Conservation (phyloP, 768 basidiomycete genomes). For the Auriculariales sp. region DNA sequence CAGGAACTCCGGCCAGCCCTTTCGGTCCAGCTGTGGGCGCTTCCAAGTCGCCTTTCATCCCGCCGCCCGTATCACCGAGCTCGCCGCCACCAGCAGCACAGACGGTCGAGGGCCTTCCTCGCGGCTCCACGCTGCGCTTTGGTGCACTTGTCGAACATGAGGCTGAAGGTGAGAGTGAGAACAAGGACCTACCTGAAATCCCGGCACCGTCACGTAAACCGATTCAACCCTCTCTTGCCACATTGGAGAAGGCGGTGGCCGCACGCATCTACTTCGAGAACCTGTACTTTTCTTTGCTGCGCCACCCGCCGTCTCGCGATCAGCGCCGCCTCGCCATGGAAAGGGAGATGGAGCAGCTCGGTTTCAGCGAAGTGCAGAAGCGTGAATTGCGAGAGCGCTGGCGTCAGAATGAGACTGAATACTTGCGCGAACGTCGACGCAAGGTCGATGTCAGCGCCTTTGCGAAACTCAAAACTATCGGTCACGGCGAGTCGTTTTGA, state of each 20-base stretch:
- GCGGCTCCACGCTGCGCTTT: neutral
- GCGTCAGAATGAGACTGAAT: conserved; percentile 79
- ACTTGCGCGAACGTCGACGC: conserved; percentile 69
- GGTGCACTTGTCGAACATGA: conserved; percentile 43
- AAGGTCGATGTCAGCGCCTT: conserved; percentile 80
- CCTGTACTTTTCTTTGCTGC: conserved; percentile 72
- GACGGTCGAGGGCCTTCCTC: conserved; percentile 22
- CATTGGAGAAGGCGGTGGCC: conserved; percentile 86
- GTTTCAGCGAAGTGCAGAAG: conserved; percentile 55
- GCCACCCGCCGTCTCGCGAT: conserved; percentile 75
- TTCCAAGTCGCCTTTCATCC: conserved; percentile 33
- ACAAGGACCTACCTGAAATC: conserved; percentile 14
- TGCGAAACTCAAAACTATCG: conserved; percentile 82
- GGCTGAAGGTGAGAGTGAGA: conserved; percentile 40
- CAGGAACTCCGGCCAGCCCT: conserved; percentile 51
- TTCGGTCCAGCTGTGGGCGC: conserved; percentile 19
- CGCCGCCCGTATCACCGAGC: conserved; percentile 29
- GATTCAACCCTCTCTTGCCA: conserved; percentile 76
- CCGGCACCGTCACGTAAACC: conserved; percentile 31
- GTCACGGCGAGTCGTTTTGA: conserved; percentile 50
- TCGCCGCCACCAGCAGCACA: conserved; percentile 40
- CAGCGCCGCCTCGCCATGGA: conserved; percentile 79
- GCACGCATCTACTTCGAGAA: conserved; percentile 91
- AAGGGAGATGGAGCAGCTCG: conserved; percentile 65
- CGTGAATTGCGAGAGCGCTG: conserved; percentile 57